Evolutionary conservation across 164 flowering plant species (phyloP).

Genomic region (Akebia trifoliata): DNA sequence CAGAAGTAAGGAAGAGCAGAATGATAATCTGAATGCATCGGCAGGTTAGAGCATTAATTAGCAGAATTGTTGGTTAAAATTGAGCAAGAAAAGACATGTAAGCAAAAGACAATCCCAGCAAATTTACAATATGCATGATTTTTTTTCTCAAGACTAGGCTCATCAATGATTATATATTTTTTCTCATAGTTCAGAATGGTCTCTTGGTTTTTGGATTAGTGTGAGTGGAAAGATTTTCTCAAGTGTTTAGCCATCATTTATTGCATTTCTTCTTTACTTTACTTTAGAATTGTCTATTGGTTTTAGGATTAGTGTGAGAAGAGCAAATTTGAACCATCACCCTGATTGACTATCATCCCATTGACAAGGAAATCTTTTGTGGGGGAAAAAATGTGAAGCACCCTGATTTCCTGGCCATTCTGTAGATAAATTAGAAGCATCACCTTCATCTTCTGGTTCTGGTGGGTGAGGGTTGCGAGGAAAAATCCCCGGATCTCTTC

Average conservation of each 20-base stretch:
- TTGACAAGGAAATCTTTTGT: constrained; percentile 54
- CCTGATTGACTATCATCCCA: constrained; percentile 42
- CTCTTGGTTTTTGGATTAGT: too few species aligned
- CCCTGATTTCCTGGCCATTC: constrained; percentile 23
- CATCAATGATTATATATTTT: too few species aligned
- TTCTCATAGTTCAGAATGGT: too few species aligned
- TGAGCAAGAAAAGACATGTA: background rate
- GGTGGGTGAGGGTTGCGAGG: constrained; percentile 62
- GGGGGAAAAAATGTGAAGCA: constrained; percentile 31
- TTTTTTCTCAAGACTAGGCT: too few species aligned
- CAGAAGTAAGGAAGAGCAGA: constrained; percentile 54
- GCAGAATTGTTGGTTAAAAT: background rate
- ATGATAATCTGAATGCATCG: constrained; percentile 30
- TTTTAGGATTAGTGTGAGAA: too few species aligned
- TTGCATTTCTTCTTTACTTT: too few species aligned
- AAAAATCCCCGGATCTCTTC: constrained; percentile 61
- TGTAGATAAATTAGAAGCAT: constrained; percentile 16
- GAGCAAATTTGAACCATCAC: constrained; percentile 45
- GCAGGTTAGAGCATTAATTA: constrained; percentile 9
- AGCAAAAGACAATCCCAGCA: too few species aligned
- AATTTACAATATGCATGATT: too few species aligned
- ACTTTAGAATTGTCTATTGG: too few species aligned
- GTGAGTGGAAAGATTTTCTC: too few species aligned
- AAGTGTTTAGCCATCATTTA: too few species aligned
- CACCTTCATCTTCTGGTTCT: constrained; percentile 36